Percentiles rank a stretch among this genome's conserved stretches.
phyloP scores from a whole-genome alignment of 106 monocot species.

The Hemerocallis citrina region DNA sequence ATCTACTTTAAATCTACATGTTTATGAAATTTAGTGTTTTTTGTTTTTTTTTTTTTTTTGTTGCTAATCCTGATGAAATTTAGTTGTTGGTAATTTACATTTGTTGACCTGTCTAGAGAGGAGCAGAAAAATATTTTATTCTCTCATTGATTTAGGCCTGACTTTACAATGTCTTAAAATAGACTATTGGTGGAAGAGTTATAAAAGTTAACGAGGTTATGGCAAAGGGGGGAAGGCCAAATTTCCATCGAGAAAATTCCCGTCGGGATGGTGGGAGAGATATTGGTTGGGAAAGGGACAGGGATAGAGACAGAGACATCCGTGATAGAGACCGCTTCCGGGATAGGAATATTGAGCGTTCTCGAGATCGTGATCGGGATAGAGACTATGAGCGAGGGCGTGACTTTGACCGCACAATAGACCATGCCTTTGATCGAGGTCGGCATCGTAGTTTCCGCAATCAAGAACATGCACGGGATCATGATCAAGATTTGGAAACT shows the following conservation, averaged over 20 bases:
- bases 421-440: constrained; percentile 30
- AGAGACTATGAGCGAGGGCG: constrained; percentile 40
- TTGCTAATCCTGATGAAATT: no score
- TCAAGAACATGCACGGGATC: constrained; percentile 19
- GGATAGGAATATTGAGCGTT: constrained; percentile 44
- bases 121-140: neutral
- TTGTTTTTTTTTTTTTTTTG: no score
- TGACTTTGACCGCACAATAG: constrained; percentile 43
- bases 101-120: neutral
- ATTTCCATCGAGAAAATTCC: constrained; percentile 54
- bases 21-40: no score
- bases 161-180: constrained; percentile 14
- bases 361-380: constrained; percentile 46
- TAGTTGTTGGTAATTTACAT: neutral
- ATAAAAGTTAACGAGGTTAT: constrained; percentile 81
- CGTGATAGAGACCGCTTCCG: constrained; percentile 44
- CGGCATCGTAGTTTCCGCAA: constrained; percentile 42
- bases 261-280: constrained; percentile 44
- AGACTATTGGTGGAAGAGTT: constrained; percentile 77
- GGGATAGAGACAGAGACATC: constrained; percentile 45
- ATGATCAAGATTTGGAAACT: constrained; percentile 47
- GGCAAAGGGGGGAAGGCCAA: constrained; percentile 55
- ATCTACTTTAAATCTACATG: neutral
- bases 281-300: constrained; percentile 41
- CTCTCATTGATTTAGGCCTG: neutral